These are phyloP conservation scores for Glarea lozoyensis DNA, from an alignment of 495 filamentous ascomycete genomes.

Conservation along the genomic window DNA sequence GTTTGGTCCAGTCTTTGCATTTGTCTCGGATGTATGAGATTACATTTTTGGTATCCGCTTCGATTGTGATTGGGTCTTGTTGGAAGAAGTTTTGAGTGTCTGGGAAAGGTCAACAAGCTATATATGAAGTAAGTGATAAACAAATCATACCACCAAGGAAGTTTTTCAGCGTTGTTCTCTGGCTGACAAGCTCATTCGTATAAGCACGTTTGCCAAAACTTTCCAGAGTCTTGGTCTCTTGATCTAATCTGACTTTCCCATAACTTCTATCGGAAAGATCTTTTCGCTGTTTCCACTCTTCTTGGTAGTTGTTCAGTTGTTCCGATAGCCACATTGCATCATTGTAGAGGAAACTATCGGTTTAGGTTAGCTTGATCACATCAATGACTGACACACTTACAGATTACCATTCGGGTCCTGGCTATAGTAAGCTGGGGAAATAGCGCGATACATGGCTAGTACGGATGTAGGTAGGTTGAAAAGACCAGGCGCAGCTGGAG, in stretches of 20 bases:
- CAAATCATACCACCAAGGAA: conserved; percentile 59
- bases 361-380: neutral
- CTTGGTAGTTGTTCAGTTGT: conserved; percentile 50
- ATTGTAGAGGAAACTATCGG: conserved; percentile 78
- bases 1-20: conserved; percentile 64
- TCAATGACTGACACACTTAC: conserved; percentile 27
- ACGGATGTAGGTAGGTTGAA: conserved; percentile 75
- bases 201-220: conserved; percentile 79
- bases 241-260: conserved; percentile 50
- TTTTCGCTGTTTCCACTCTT: conserved; percentile 37
- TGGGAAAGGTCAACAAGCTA: conserved; percentile 10
- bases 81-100: conserved; percentile 40
- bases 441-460: conserved; percentile 84
- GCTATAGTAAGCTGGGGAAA: conserved; percentile 71
- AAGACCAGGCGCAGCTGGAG: conserved; percentile 64
- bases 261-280: conserved; percentile 36
- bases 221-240: conserved; percentile 64
- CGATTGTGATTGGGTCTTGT: conserved; percentile 38
- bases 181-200: conserved; percentile 74
- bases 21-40: conserved; percentile 60
- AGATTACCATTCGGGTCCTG: conserved; percentile 63
- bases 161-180: conserved; percentile 76
- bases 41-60: conserved; percentile 61
- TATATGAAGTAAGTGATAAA: neutral
- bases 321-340: conserved; percentile 74